Percentiles rank a stretch among this genome's conserved stretches.
Evolutionary conservation across 371 early-diverging fungal genomes (phyloP).

Genomic region (Entomophthora muscae): DNA sequence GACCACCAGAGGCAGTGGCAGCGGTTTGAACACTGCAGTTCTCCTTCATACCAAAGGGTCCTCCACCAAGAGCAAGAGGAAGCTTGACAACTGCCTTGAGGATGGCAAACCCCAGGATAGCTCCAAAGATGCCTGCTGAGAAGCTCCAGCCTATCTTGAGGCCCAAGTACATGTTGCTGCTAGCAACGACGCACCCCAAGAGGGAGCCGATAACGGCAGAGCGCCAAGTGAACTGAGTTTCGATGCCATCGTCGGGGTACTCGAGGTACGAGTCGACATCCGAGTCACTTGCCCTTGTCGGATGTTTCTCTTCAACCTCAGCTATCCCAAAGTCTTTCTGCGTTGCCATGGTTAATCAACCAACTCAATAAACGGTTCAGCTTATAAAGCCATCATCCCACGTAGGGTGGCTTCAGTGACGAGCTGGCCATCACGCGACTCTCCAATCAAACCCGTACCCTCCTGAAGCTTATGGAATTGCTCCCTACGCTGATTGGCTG

Average conservation of each 20-base stretch:
- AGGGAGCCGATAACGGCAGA: constrained; percentile 23
- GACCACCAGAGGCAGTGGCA: constrained; percentile 53
- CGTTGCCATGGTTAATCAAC: no score
- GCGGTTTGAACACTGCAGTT: constrained; percentile 54
- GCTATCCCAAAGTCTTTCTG: no score
- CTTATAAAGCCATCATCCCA: no score
- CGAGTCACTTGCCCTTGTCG: no score
- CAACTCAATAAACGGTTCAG: no score
- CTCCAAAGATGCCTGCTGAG: constrained; percentile 34
- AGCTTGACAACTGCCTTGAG: constrained; percentile 40
- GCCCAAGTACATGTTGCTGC: constrained; percentile 28
- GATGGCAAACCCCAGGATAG: constrained; percentile 47
- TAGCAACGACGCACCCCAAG: constrained; percentile 24
- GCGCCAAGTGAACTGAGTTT: constrained; percentile 13
- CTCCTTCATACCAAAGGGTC: constrained; percentile 50
- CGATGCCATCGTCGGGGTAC: not conserved
- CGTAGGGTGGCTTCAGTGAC: no score
- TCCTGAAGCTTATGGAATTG: no score
- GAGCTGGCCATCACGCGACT: no score
- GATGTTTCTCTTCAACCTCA: no score
- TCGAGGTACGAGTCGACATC: no score
- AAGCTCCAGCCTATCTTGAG: constrained; percentile 27
- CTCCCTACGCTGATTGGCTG: no score
- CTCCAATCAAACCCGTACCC: no score
- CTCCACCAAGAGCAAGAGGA: constrained; percentile 13